phyloP scores from a whole-genome alignment of 768 basidiomycete species.

The Kondoa malvinella region DNA sequence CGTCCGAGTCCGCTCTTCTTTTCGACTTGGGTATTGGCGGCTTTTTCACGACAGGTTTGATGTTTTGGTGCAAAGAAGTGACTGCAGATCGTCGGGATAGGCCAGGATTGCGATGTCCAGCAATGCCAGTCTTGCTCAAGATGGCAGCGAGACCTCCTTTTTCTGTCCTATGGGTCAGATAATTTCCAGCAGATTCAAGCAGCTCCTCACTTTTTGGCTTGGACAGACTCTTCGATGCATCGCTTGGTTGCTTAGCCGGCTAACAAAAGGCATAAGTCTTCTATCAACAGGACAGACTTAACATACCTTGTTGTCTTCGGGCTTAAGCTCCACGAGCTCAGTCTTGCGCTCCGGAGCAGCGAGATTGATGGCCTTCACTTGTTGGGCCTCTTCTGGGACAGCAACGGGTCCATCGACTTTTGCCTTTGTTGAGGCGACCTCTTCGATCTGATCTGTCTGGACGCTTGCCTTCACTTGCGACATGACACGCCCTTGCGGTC shows the following conservation, averaged over 20 bases:
- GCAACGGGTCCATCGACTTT: neutral
- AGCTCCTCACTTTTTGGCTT: neutral
- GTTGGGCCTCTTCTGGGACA: neutral
- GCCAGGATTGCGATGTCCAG: neutral
- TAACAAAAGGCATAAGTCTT: no score
- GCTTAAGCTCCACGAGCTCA: no score
- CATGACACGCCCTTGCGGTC: no score
- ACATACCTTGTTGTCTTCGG: no score
- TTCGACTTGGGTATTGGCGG: neutral
- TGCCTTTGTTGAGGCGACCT: neutral
- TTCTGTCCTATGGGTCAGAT: neutral
- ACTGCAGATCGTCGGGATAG: neutral
- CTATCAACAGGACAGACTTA: no score
- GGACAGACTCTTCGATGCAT: no score
- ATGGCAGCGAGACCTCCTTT: neutral
- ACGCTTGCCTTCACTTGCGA: neutral
- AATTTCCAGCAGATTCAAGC: neutral
- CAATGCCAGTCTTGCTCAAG: neutral
- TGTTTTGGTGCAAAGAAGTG: neutral
- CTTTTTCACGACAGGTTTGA: conserved; percentile 1
- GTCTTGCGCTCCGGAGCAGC: no score
- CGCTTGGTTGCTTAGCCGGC: no score
- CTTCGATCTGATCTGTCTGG: neutral
- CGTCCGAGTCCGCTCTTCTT: conserved; percentile 25
- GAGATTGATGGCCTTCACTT: neutral